A percentile compares a stretch with the other conserved stretches of the same genome.
phyloP scores from a whole-genome alignment of 352 stramenopile genomes.

The Phytophthora sansomeana region DNA sequence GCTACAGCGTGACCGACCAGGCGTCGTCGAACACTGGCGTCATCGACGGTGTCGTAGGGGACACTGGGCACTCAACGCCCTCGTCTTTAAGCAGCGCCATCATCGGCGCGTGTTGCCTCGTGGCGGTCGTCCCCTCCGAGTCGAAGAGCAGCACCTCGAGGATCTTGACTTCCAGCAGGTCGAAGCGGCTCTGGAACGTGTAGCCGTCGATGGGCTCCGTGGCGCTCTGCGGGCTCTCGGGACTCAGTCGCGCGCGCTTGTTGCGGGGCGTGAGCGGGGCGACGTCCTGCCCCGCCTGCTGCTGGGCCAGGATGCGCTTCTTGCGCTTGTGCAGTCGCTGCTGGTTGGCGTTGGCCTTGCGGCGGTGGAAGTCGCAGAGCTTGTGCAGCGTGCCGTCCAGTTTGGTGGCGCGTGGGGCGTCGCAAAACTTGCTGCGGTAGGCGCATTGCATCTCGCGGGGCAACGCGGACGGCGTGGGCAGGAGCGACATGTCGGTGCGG shows the following conservation, averaged over 20 bases:
- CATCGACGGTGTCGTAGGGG: constrained; percentile 20
- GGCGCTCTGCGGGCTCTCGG: constrained; percentile 31
- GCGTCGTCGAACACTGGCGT: constrained; percentile 18
- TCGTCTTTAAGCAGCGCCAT: constrained; percentile 15
- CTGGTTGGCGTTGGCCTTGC: constrained; percentile 63
- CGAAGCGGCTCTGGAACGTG: constrained; percentile 38
- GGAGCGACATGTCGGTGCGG: too few species aligned
- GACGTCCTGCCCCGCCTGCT: constrained; percentile 4
- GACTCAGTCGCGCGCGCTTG: constrained; percentile 23
- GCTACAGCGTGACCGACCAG: constrained; percentile 42
- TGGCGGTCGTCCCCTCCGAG: constrained; percentile 8
- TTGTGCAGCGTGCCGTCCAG: constrained; percentile 56
- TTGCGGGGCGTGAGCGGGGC: constrained; percentile 17
- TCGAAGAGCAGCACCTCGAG: constrained; percentile 50
- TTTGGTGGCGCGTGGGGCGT: constrained; percentile 50
- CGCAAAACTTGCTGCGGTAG: constrained; percentile 62
- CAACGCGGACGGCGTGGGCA: constrained; percentile 7
- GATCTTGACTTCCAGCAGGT: constrained; percentile 46
- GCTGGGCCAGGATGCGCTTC: constrained; percentile 42
- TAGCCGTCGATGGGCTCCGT: constrained; percentile 25
- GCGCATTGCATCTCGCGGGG: constrained; percentile 47
- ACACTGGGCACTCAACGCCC: constrained; percentile 1
- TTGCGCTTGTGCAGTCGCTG: constrained; percentile 50
- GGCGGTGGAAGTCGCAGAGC: constrained; percentile 61
- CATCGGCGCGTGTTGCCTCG: constrained; percentile 2